Conservation (phyloP, 1,139 yeast genomes). For the Debaryomycetaceae sp. region DNA sequence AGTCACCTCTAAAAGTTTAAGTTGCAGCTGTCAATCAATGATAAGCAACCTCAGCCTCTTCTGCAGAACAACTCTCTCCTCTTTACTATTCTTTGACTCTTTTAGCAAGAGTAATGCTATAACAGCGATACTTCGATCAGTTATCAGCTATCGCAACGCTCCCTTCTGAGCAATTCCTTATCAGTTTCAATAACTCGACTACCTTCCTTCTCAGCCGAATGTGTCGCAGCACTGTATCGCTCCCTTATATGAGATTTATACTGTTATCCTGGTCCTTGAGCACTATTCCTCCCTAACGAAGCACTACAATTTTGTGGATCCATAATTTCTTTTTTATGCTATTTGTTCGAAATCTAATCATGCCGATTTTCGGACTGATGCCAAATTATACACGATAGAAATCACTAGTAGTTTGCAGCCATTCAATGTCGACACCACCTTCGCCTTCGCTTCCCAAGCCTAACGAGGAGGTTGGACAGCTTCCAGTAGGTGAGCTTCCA, state of each 20-base stretch:
- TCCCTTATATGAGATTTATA: too few species aligned
- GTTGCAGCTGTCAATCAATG: too few species aligned
- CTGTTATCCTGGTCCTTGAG: neutral
- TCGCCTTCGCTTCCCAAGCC: slow-evolving; percentile 51
- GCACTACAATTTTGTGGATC: slow-evolving; percentile 1
- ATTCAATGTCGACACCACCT: slow-evolving; percentile 25
- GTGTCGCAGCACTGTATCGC: too few species aligned
- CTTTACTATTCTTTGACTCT: too few species aligned
- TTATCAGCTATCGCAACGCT: too few species aligned
- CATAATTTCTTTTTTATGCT: neutral
- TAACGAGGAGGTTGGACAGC: slow-evolving; percentile 34
- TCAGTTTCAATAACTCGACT: too few species aligned
- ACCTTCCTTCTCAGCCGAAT: too few species aligned
- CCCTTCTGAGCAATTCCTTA: too few species aligned
- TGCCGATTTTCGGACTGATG: neutral
- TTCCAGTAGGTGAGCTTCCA: slow-evolving; percentile 29
- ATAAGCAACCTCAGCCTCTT: too few species aligned
- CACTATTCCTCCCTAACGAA: slow-evolving; percentile 4
- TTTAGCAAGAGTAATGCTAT: too few species aligned
- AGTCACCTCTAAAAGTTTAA: neutral
- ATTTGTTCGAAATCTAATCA: neutral
- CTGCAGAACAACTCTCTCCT: too few species aligned
- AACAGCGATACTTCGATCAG: too few species aligned
- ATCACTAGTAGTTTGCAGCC: neutral
- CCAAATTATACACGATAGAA: neutral